Base-by-base conservation (phyloP, 352 stramenopile species). In the Pythium apleroticum region DNA sequence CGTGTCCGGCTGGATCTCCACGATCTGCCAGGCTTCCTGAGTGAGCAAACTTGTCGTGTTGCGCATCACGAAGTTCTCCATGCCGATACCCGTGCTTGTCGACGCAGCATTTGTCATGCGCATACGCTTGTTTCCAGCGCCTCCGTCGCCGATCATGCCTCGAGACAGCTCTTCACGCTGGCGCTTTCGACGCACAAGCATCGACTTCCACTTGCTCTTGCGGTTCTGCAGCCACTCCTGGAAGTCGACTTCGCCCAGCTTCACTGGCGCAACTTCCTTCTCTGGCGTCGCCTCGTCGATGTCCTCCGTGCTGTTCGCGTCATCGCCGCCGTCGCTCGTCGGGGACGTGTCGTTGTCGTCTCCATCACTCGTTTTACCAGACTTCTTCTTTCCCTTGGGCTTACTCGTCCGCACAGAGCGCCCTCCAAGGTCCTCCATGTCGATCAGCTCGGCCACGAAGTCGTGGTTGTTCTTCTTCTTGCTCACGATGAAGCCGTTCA, bases 401-500 rank as follows among this genome's bases (percentile, higher is more conserved):
- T 60, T 59, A 20, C 55, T 67, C 48, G 61, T 33, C n/a, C 45
- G 35, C 30, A 48, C 54, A 10, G 41, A 31, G 4, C 31, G 48
- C 5, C 67, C 67, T n/a, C 59, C 67, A 17, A 91, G 56, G 63
- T 91, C 83, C 46, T 91, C 83, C 68, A 91, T 75, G 68, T 91
- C 82, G 54, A 91, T 91, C 25, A 91, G 37, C 22, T 88, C 60
- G 0, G 80, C 80, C 24, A 89, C 73, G 37, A 87, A 85, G 43
- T 59, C 65, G 30, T 52, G 50, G 24, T 67, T 57, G 28, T 77
- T 75, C 11, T 57, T 63, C 24, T 72, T 63, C 55, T 69, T 53
- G 54, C 74, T 79, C 49, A 63, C 37, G 43, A 99, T 97, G 45
- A 98, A 96, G 57, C 88, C 80, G n/a, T 79, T 88, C 66, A 99